phyloP scores from a whole-genome alignment of 257 asterid genomes.

The Schizonepeta tenuifolia region DNA sequence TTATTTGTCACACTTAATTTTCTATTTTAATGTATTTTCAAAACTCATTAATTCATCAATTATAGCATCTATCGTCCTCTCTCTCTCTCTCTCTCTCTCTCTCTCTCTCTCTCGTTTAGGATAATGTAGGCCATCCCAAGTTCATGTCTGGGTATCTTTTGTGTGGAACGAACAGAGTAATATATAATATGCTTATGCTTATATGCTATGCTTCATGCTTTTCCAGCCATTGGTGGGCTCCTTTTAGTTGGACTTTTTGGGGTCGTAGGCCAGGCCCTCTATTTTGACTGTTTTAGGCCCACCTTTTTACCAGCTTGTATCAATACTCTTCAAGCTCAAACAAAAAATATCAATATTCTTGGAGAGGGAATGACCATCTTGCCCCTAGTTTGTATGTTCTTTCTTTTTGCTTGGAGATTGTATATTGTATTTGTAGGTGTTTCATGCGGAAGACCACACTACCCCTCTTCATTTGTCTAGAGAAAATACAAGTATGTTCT shows the following conservation, averaged over 20 bases:
- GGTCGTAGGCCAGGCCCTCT: conserved; percentile 34
- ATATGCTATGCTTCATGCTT: conserved; percentile 27
- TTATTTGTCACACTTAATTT: background rate
- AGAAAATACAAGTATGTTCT: no score
- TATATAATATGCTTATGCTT: no score
- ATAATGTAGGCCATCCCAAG: background rate
- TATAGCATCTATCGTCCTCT: background rate
- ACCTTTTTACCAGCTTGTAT: conserved; percentile 18
- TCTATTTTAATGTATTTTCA: background rate
- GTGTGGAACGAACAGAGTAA: background rate
- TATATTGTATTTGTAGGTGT: no score
- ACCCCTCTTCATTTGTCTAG: no score
- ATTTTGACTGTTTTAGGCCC: conserved; percentile 27
- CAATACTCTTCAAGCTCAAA: no score
- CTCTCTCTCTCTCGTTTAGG: background rate
- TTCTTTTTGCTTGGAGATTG: no score
- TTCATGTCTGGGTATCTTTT: background rate
- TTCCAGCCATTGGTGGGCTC: conserved; percentile 39
- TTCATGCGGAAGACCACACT: no score
- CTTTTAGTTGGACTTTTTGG: conserved; percentile 23
- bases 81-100: background rate
- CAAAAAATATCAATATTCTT: conserved; percentile 18
- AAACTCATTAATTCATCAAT: background rate
- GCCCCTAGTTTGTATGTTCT: no score
- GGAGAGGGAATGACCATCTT: conserved; percentile 11